Conservation (phyloP, 2,329 filamentous ascomycete species). For the Drechslerella dactyloides region DNA sequence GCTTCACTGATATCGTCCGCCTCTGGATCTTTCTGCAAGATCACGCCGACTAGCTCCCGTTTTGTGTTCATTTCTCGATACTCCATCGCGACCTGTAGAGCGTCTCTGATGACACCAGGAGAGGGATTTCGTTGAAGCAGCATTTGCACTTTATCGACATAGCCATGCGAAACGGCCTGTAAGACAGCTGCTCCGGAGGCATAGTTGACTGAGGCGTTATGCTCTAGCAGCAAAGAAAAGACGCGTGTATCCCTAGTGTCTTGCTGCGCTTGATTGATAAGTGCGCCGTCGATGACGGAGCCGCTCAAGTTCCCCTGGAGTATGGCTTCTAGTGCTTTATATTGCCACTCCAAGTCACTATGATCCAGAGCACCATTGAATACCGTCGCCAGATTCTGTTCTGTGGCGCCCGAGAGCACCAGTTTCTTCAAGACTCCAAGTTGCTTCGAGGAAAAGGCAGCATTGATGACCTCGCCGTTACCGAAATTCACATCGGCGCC, state of each 20-base stretch:
- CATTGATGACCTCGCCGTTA: constrained; percentile 31
- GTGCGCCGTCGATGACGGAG: constrained; percentile 28
- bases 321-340: constrained; percentile 28
- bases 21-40: constrained; percentile 31
- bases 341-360: constrained; percentile 34
- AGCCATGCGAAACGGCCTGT: constrained; percentile 17
- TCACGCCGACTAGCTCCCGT: constrained; percentile 26
- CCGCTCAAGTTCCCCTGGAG: constrained; percentile 29
- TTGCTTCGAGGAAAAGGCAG: constrained; percentile 32
- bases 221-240: constrained; percentile 27
- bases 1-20: constrained; percentile 34
- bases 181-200: constrained; percentile 38
- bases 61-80: constrained; percentile 15
- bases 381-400: constrained; percentile 21
- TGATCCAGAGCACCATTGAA: constrained; percentile 41
- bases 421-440: constrained; percentile 35
- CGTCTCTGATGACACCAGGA: constrained; percentile 20
- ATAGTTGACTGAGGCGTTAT: constrained; percentile 42
- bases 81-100: constrained; percentile 37
- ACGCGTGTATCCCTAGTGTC: constrained; percentile 21
- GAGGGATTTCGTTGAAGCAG: constrained; percentile 26
- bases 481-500: constrained; percentile 42
- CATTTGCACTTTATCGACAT: constrained; percentile 23
- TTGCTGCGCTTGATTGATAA: constrained; percentile 38
- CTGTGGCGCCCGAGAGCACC: constrained; percentile 8